phyloP scores from a whole-genome alignment of 2,329 filamentous ascomycete species.

The Ophiosphaerella herpotricha region DNA sequence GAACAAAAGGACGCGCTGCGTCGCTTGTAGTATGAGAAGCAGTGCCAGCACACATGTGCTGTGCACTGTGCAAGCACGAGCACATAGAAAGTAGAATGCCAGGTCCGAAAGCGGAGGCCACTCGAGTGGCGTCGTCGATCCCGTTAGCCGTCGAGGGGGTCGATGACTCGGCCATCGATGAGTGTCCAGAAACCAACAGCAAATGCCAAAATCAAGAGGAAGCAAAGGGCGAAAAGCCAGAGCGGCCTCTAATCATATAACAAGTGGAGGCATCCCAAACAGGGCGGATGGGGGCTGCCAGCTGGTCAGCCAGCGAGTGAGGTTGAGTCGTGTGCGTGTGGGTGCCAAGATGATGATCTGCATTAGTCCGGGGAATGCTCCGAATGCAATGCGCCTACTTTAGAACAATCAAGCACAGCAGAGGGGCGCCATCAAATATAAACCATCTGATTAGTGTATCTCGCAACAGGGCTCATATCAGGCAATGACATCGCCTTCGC shows the following conservation, averaged over 20 bases:
- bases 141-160: slow-evolving; percentile 1
- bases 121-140: slow-evolving; percentile 4
- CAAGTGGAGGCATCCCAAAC: slow-evolving; percentile 12
- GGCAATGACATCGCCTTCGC: no score
- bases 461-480: no score
- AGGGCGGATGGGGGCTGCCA: not conserved
- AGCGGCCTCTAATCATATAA: slow-evolving; percentile 25
- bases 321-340: no score
- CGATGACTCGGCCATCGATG: slow-evolving; percentile 3
- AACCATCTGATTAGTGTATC: no score
- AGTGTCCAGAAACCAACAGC: slow-evolving; percentile 1
- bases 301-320: no score
- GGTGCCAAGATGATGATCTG: no score
- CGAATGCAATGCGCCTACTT: no score
- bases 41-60: not conserved
- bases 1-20: slow-evolving; percentile 2
- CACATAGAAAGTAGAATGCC: not conserved
- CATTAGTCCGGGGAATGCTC: no score
- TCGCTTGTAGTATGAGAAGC: not conserved
- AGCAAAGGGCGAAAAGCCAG: slow-evolving; percentile 15
- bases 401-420: no score
- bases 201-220: slow-evolving; percentile 1
- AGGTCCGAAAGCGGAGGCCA: slow-evolving; percentile 1
- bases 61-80: not conserved
- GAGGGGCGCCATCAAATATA: no score